Conservation (phyloP, 805 yeast genomes). For the Myxozyma udenii region DNA sequence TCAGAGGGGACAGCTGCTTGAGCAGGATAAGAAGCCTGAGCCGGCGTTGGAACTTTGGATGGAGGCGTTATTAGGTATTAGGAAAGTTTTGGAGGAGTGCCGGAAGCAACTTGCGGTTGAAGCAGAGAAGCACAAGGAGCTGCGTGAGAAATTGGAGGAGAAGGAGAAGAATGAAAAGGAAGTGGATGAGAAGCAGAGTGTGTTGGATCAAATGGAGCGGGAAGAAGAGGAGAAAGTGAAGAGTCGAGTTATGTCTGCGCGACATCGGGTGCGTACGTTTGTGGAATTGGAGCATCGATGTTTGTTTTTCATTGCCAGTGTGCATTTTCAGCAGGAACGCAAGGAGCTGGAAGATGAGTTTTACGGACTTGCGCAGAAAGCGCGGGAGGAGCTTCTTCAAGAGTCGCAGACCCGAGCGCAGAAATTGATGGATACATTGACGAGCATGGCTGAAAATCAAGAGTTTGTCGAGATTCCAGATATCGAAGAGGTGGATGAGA, state of each 20-base stretch:
- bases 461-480: slow-evolving; percentile 32
- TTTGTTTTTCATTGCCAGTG: slow-evolving; percentile 73
- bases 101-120: slow-evolving; percentile 29
- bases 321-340: slow-evolving; percentile 57
- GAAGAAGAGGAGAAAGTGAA: slow-evolving; percentile 25
- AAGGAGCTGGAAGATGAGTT: slow-evolving; percentile 50
- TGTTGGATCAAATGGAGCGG: slow-evolving; percentile 16
- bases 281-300: slow-evolving; percentile 67
- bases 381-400: slow-evolving; percentile 46
- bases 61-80: slow-evolving; percentile 41
- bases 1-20: slow-evolving; percentile 68
- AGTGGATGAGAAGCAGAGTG: slow-evolving; percentile 20
- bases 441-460: slow-evolving; percentile 14
- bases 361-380: slow-evolving; percentile 59
- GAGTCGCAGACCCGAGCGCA: slow-evolving; percentile 26
- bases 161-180: slow-evolving; percentile 2
- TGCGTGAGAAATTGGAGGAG: slow-evolving; percentile 16
- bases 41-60: slow-evolving; percentile 51
- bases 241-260: slow-evolving; percentile 10
- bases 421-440: slow-evolving; percentile 16
- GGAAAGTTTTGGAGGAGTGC: slow-evolving; percentile 29
- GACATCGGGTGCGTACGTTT: slow-evolving; percentile 47
- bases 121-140: slow-evolving; percentile 21
- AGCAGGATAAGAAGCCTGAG: slow-evolving; percentile 51
- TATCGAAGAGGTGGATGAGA: slow-evolving; percentile 25